phyloP scores from a whole-genome alignment of 345 rosid genomes.

The Populus nigra region DNA sequence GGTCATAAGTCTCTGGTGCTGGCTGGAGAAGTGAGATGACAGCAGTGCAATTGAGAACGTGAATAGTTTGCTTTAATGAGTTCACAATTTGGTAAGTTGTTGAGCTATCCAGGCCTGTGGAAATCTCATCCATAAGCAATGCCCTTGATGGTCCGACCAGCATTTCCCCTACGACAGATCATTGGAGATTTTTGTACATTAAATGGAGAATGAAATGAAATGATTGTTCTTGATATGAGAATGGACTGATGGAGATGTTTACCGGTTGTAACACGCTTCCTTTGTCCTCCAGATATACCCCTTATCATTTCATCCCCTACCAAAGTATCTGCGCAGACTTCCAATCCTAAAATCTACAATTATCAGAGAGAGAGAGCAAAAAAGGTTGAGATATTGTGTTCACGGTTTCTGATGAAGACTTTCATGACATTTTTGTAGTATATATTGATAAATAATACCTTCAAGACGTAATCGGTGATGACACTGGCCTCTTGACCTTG shows the following conservation, averaged over 20 bases:
- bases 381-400: neutral
- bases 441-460: conserved; percentile 37
- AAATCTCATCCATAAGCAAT: conserved; percentile 74
- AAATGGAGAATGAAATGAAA: neutral
- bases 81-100: conserved; percentile 73
- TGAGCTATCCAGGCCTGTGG: conserved; percentile 78
- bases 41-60: conserved; percentile 59
- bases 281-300: conserved; percentile 86
- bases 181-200: neutral
- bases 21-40: conserved; percentile 78
- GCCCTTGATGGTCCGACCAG: conserved; percentile 68
- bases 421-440: neutral
- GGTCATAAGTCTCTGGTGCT: conserved; percentile 66
- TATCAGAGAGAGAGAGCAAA: neutral
- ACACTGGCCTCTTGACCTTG: conserved; percentile 55
- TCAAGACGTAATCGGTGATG: conserved; percentile 72
- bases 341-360: conserved; percentile 65
- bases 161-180: conserved; percentile 54
- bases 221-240: neutral
- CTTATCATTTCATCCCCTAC: conserved; percentile 70
- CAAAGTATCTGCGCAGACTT: conserved; percentile 64
- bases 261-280: conserved; percentile 84
- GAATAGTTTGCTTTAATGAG: conserved; percentile 66
- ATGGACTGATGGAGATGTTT: neutral
- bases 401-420: neutral